Base-by-base conservation (phyloP, 2,329 filamentous ascomycete species). In the Xylaria hypoxylon region DNA sequence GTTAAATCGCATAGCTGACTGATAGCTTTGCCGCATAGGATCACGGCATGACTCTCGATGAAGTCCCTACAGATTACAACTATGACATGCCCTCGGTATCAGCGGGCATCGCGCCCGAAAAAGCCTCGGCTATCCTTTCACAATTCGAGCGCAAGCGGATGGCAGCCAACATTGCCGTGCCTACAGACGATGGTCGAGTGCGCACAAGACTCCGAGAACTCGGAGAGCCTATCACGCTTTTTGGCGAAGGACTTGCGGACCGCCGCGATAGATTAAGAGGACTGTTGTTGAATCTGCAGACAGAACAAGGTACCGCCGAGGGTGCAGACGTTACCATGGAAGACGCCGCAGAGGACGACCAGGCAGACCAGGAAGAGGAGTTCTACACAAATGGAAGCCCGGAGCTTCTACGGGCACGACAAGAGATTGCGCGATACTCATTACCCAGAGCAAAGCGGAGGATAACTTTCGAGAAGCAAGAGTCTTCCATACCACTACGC, bases 61-160 rank as follows among this genome's bases (percentile, higher is more conserved):
- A 85, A 67, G 76, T 88, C 44, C 86, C 83, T 45, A 81, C 85
- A 70, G 94, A 98, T 76, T 92, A 89, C 76, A 91, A 98, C 81
- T 96, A 98, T 85, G 89, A 92, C 48, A 86, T 97, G 59, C 90
- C 90, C 26, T 83, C 88, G 35, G 83, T 83, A 2, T 81, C 84
- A 2, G 85, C 87, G 22, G 92, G 92, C 52, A 89, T 91, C 51
- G 87, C 90, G 7, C 87, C 92, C 4, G 92, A 96, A 77, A 93
- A 93, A 78, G 93, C 93, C 2, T 94, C 93, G 2, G 93, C 92
- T 15, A 90, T 97, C 61, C 83, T 96, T 22, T 90, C 88, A 38
- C 94, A 98, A 77, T 96, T 99, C 79, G 92, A 94, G 75, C 92
- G 95, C 68, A 97, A 97, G 80, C 89, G 94, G 75, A 88, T 93